Evolutionary conservation across 106 monocot species (phyloP).

Genomic region (Platanthera zijinensis): DNA sequence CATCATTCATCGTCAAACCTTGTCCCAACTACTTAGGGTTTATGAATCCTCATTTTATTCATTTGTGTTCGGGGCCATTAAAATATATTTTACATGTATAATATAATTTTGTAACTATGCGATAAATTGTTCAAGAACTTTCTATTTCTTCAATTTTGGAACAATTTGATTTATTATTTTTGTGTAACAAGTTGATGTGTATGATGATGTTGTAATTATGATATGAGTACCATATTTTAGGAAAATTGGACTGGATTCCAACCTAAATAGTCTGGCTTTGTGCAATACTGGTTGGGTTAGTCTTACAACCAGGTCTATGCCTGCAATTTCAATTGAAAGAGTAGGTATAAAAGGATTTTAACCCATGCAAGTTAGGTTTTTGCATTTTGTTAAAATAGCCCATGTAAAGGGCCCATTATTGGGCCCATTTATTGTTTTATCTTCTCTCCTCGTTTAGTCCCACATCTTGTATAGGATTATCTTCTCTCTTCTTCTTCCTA

Average conservation of each 20-base stretch:
- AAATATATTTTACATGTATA: not conserved
- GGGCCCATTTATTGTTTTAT: too few species aligned
- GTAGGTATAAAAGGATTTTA: not conserved
- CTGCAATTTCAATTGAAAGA: not conserved
- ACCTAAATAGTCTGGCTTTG: not conserved
- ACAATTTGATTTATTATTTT: not conserved
- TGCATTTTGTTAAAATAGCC: too few species aligned
- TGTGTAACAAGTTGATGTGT: not conserved
- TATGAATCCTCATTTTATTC: not conserved
- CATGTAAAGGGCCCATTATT: too few species aligned
- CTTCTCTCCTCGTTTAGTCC: too few species aligned
- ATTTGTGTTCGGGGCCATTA: not conserved
- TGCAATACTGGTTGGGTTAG: not conserved
- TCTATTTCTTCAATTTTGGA: not conserved
- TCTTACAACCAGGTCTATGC: not conserved
- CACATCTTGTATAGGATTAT: too few species aligned
- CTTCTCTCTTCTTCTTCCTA: too few species aligned
- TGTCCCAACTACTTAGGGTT: not conserved
- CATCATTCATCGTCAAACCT: too few species aligned
- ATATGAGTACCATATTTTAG: not conserved
- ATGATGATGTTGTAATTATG: not conserved
- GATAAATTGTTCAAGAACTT: not conserved
- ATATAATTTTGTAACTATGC: not conserved
- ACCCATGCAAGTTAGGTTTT: not conserved
- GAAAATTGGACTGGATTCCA: not conserved